These are phyloP conservation scores for Vachellia pachyceras DNA, from an alignment of 306 rosid genomes.

Conservation along the genomic window DNA sequence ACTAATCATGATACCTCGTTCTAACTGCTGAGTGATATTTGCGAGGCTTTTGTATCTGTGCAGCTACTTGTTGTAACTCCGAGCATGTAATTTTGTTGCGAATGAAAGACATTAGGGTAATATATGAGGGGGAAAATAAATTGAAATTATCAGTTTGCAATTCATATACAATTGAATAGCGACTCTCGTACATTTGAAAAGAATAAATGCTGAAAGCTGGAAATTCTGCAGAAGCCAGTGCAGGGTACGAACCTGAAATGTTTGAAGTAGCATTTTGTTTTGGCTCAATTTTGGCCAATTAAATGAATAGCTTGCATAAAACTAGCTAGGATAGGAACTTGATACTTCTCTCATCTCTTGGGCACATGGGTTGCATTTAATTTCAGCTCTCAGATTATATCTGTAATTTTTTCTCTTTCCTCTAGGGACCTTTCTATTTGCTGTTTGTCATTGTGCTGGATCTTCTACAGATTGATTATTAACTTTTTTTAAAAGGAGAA, in stretches of 20 bases:
- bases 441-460: not conserved
- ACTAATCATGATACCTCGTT: not conserved
- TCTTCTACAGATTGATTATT: constrained; percentile 1
- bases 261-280: not conserved
- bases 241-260: not conserved
- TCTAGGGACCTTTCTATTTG: not conserved
- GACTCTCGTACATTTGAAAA: not conserved
- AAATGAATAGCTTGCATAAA: not conserved
- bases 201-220: not conserved
- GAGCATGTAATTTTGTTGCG: constrained; percentile 1
- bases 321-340: not conserved
- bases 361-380: not conserved
- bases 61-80: not conserved
- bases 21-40: constrained; percentile 10
- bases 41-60: not conserved
- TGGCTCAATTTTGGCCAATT: not conserved
- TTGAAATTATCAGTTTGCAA: no score
- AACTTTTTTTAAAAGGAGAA: constrained; percentile 4
- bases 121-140: not conserved
- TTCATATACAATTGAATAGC: not conserved
- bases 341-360: not conserved
- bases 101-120: not conserved
- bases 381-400: not conserved
- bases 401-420: not conserved
- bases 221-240: not conserved